Base-by-base conservation (phyloP, 1,284 basidiomycete genomes). In the Ceratobasidium sp. region DNA sequence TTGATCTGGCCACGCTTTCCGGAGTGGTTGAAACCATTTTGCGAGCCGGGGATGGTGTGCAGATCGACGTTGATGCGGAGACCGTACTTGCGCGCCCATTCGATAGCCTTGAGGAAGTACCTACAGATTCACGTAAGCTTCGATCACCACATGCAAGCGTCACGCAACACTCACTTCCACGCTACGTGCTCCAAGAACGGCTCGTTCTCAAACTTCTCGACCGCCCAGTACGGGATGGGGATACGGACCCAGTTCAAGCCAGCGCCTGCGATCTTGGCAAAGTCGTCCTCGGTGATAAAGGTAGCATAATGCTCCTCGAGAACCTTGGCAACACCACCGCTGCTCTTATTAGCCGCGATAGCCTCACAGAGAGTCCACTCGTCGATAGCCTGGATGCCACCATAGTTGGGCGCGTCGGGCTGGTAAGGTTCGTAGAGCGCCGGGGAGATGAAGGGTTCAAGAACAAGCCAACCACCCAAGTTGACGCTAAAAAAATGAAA, bases 361-460 rank as follows among this genome's bases (percentile, higher is more conserved):
- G 81, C 81, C 65, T 80, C 38, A 12, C 80, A 82, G 13, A 89
- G 83, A 4, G 87, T 88, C 84, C 85, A 89, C 82, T 89, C 88
- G 82, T 89, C 88, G 67, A 87, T 83, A 6, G 86, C 85, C 28
- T 38, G 46, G 42, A 65, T 65, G 33, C 73, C 73, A n/a, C 46
- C 33, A 44, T 66, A 75, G 26, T 62, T 62, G 1, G 81, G 78
- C 2, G 44, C 69, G 28, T 71, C 65, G 9, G 80, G 71, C 62
- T 82, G 81, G 74, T 77, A 80, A 26, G 77, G 78, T 80, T 89
- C 88, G 82, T 88, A 90, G 33, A 89, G 83, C 46, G 81, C 84
- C 1, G 88, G 88, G 7, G 85, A 84, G 83, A 90, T 90, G 84
- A 89, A 89, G 0, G 89, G 89, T 80, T 90, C 89, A 20, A 86